Evolutionary conservation across 2,329 filamentous ascomycete species (phyloP).

Genomic region (Scedosporium boydii): DNA sequence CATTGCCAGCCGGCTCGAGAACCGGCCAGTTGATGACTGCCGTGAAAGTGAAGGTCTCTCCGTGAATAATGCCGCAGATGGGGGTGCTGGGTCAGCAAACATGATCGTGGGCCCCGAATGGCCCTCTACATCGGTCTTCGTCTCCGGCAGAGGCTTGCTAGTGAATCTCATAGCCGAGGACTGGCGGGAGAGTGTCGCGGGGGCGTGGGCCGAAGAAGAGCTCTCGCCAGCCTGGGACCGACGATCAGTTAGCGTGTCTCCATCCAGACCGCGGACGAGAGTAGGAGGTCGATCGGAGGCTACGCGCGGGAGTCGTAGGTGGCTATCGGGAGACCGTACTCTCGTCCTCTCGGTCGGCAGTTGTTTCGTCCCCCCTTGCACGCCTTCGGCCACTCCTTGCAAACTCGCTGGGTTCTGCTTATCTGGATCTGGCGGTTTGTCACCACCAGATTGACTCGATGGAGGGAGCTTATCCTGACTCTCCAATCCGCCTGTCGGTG

Average conservation of each 20-base stretch:
- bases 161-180: slow-evolving; percentile 54
- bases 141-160: slow-evolving; percentile 63
- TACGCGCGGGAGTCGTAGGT: background rate
- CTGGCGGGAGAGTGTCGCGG: slow-evolving; percentile 41
- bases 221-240: background rate
- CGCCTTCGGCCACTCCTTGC: background rate
- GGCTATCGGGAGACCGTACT: background rate
- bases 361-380: background rate
- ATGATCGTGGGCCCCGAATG: slow-evolving; percentile 59
- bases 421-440: background rate
- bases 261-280: background rate
- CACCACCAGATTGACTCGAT: too few species aligned
- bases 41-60: slow-evolving; percentile 28
- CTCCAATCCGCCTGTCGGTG: too few species aligned
- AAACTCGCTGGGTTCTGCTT: background rate
- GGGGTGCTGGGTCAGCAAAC: slow-evolving; percentile 47
- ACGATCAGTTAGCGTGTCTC: background rate
- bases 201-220: slow-evolving; percentile 16
- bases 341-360: background rate
- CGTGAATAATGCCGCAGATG: slow-evolving; percentile 15
- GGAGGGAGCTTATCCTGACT: too few species aligned
- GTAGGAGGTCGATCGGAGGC: background rate
- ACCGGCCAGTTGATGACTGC: slow-evolving; percentile 42
- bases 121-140: slow-evolving; percentile 53
- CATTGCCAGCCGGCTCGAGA: slow-evolving; percentile 54